Percentiles rank a stretch among this genome's conserved stretches.
phyloP scores from a whole-genome alignment of 2,329 filamentous ascomycete genomes.

The Parasarocladium wereldwijsianum region DNA sequence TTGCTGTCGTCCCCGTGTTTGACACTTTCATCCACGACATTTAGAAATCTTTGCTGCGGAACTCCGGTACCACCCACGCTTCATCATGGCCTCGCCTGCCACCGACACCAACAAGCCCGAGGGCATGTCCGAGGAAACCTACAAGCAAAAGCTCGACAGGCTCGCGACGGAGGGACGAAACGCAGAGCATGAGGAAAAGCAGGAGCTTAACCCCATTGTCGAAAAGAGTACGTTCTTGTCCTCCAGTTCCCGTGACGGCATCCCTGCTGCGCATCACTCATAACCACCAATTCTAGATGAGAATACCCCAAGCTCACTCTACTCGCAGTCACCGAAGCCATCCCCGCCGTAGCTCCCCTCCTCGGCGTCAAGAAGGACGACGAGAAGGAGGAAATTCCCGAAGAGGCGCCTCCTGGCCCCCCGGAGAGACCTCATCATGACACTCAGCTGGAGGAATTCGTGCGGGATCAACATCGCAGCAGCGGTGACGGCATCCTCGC shows the following conservation, averaged over 20 bases:
- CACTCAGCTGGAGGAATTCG: conserved; percentile 34
- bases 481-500: conserved; percentile 16
- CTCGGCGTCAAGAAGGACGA: conserved; percentile 20
- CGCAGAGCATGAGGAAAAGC: conserved; percentile 10
- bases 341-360: conserved; percentile 26
- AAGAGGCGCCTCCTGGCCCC: conserved; percentile 15
- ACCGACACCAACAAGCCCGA: conserved; percentile 5
- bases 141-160: conserved; percentile 30
- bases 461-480: conserved; percentile 37
- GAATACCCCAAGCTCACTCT: neutral
- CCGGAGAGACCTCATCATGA: conserved; percentile 31
- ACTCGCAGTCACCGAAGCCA: conserved; percentile 24
- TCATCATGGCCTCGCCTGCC: conserved; percentile 4
- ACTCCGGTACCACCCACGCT: neutral
- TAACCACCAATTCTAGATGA: neutral
- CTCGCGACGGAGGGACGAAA: conserved; percentile 20
- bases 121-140: conserved; percentile 13
- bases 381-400: conserved; percentile 8
- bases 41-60: no score
- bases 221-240: conserved; percentile 24
- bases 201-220: conserved; percentile 20
- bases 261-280: no score
- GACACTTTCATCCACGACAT: no score
- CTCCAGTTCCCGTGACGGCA: neutral
- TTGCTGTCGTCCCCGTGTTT: no score